phyloP scores from a whole-genome alignment of 169 alveolate genomes.

The Toxoplasma gondii region DNA sequence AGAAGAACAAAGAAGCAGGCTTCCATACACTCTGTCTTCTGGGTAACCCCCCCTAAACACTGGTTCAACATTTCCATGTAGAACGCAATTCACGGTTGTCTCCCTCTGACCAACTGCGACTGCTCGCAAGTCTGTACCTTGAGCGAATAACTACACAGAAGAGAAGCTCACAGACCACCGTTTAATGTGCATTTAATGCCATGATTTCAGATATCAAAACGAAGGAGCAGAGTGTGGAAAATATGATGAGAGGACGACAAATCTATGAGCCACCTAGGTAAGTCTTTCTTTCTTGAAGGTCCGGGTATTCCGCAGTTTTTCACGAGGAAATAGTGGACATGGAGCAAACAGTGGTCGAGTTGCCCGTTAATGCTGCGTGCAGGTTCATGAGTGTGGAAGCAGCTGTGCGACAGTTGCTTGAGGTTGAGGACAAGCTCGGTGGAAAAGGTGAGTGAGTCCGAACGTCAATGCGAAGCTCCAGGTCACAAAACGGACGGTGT shows the following conservation, averaged over 20 bases:
- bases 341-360: too few species aligned
- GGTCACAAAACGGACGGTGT: background rate
- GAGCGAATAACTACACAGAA: background rate
- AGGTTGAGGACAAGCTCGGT: slow-evolving; percentile 40
- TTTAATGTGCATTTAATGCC: background rate
- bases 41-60: slow-evolving; percentile 63
- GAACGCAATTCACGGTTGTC: background rate
- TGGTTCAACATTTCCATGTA: background rate
- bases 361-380: background rate
- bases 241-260: slow-evolving; percentile 91
- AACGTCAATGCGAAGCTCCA: background rate
- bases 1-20: slow-evolving; percentile 83
- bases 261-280: slow-evolving; percentile 94
- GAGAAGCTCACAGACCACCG: background rate
- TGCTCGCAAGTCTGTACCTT: background rate
- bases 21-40: slow-evolving; percentile 97
- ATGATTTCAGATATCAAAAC: slow-evolving; percentile 94
- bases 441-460: slow-evolving; percentile 40
- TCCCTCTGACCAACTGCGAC: background rate
- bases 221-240: slow-evolving; percentile 96
- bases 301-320: background rate
- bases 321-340: background rate
- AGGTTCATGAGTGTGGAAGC: slow-evolving; percentile 68
- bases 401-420: slow-evolving; percentile 68
- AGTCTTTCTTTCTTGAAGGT: background rate